Base-by-base conservation (phyloP, 2,329 filamentous ascomycete species). In the Thielaviopsis ethacetica region DNA sequence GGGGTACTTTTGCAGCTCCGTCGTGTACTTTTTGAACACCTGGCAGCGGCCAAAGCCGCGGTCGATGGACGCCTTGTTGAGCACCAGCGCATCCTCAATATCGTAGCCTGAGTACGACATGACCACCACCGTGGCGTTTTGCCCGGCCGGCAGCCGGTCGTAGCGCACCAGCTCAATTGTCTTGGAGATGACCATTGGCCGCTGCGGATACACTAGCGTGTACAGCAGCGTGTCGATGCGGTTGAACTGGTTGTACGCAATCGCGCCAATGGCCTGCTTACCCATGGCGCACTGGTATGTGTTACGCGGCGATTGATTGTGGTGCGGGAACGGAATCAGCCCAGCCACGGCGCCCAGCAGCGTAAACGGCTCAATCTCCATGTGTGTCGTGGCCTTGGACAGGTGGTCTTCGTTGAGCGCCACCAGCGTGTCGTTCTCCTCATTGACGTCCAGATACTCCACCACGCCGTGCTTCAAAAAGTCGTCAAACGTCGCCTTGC, bases 101-200 rank as follows among this genome's bases (percentile, higher is more conserved):
- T 98, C 93, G 72, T 98, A 98, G 24, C 93, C 93, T 12, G 91
- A 97, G 72, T 93, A 98, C 54, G 91, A 97, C 93, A 98, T 98
- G 72, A 98, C 93, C 5, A 95, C 93, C 26, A 98, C 93, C 1
- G 88, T 95, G 4, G 93, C 94, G 62, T 96, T 97, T 68, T 98
- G 93, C 0, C 93, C 93, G 5, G 93, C 93, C 0, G 93, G 93
- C 15, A 98, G 83, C 69, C 96, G 95, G 72, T 98, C 93, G 68
- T 97, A 98, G 65, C 95, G 90, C 65, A 95, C 88, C 24, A 98
- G 79, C 71, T 98, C 89, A 64, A 98, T 98, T 0, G 93, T 96
- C 66, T 95, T 86, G 56, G 89, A 95, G 68, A 95, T 95, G 62
- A 97, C 91, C 85, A 98, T 93, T 1, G 93, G 93, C 65, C 95